phyloP scores from a whole-genome alignment of 1,284 basidiomycete genomes.

The Marasmius fiardii region DNA sequence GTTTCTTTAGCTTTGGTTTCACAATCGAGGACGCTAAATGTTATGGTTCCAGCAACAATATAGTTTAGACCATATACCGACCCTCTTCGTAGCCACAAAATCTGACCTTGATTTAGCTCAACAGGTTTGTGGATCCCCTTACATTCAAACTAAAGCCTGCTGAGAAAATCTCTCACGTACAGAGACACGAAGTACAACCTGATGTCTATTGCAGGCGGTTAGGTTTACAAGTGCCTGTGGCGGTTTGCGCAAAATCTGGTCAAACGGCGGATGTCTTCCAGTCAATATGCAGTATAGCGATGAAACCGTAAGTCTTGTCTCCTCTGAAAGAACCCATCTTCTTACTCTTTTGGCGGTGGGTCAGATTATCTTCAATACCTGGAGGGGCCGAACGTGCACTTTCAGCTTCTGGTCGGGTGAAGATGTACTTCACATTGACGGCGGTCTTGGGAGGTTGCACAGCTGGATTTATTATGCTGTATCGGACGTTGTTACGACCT shows the following conservation, averaged over 20 bases:
- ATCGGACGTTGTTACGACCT: constrained; percentile 62
- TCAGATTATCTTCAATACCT: constrained; percentile 56
- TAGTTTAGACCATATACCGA: constrained; percentile 89
- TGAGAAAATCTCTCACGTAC: constrained; percentile 14
- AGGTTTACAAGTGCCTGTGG: constrained; percentile 83
- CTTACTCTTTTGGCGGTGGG: constrained; percentile 10
- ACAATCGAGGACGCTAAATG: constrained; percentile 6
- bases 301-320: constrained; percentile 68
- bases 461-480: constrained; percentile 65
- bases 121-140: constrained; percentile 52
- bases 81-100: constrained; percentile 97
- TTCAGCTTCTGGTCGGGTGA: constrained; percentile 61
- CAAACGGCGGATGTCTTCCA: constrained; percentile 91
- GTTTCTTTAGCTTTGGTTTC: constrained; percentile 25
- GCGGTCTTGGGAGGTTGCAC: constrained; percentile 68
- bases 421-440: constrained; percentile 66
- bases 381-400: constrained; percentile 74
- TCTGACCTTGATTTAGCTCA: constrained; percentile 95
- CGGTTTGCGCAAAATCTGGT: constrained; percentile 83
- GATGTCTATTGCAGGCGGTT: constrained; percentile 92
- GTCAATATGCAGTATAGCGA: constrained; percentile 79
- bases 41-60: constrained; percentile 81
- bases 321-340: neutral
- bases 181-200: constrained; percentile 97
- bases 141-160: constrained; percentile 6